These are phyloP conservation scores for Apiospora sp. DNA, from an alignment of 2,329 filamentous ascomycete species.

Conservation along the genomic window DNA sequence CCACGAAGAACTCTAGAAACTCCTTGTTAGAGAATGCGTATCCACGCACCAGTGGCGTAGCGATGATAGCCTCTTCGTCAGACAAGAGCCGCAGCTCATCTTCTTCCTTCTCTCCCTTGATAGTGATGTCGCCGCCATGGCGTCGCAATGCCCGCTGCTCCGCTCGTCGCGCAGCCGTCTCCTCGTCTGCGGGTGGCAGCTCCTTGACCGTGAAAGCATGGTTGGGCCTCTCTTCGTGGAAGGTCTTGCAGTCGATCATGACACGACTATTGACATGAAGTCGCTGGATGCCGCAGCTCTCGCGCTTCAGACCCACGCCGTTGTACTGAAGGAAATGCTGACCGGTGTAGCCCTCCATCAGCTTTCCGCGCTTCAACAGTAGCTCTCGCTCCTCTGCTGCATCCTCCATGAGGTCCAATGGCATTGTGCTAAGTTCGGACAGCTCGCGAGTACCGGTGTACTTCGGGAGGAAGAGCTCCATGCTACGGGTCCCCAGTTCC, in stretches of 20 bases:
- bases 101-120: slow-evolving; percentile 21
- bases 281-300: slow-evolving; percentile 30
- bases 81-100: slow-evolving; percentile 35
- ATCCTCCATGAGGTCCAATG: slow-evolving; percentile 40
- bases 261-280: slow-evolving; percentile 43
- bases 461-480: slow-evolving; percentile 37
- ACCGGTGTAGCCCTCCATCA: slow-evolving; percentile 43
- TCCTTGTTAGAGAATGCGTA: slow-evolving; percentile 42
- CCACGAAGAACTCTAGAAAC: slow-evolving; percentile 47
- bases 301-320: slow-evolving; percentile 37
- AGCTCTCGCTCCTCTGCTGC: slow-evolving; percentile 30
- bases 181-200: slow-evolving; percentile 27
- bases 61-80: slow-evolving; percentile 38
- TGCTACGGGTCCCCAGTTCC: slow-evolving; percentile 38
- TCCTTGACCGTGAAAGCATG: slow-evolving; percentile 35
- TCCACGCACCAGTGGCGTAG: slow-evolving; percentile 40
- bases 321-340: slow-evolving; percentile 46
- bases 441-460: slow-evolving; percentile 39
- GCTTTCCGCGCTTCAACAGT: slow-evolving; percentile 42
- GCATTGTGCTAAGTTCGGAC: slow-evolving; percentile 40
- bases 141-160: slow-evolving; percentile 29
- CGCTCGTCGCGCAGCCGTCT: slow-evolving; percentile 31
- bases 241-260: slow-evolving; percentile 47
- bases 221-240: slow-evolving; percentile 40
- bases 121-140: slow-evolving; percentile 33